Base-by-base conservation (phyloP, 371 early-diverging fungal genomes). In the Rozella allomycis region DNA sequence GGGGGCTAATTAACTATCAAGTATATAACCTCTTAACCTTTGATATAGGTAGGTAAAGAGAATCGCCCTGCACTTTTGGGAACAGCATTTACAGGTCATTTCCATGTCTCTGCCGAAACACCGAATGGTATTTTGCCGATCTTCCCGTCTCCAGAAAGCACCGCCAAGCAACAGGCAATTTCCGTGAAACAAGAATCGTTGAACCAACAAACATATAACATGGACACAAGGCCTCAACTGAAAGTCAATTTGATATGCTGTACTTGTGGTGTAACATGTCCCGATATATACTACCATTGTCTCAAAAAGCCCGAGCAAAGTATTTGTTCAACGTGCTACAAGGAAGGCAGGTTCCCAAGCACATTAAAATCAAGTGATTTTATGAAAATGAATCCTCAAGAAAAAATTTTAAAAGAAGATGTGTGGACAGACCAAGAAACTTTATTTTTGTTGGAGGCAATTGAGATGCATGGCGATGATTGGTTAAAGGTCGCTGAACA, bases 1-100 rank as follows among this genome's bases (percentile, higher is more conserved):
- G 98, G 98, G 97, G 97, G 1, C 58, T 97, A 23, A 87, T 97
- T 45, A 97, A 97, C 56, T 85, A 83, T 49, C 84, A 93, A 66
- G 87, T 84, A 52, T 38, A 33, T 34, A 29, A 9, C 39, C 31
- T 13, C 10, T 18, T 10, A 1, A 18, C 7, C 22, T 21, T 10
- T n/a, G n/a, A 12, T 7, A 17, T 45, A 81, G 81, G 72, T 76
- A 34, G 87, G 90, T 51, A 70, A 82, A 3, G 81, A 82, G 34
- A 72, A 78, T 11, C 67, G 79, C 33, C 91, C 91, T n/a, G 80
- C 86, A n/a, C 49, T 64, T 9, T 71, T 91, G 4, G 84, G 78
- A 0, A 90, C 96, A 6, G 74, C 88, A 2, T 90, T 83, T 40
- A 87, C 86, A 6, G 90, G 88, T 16, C 88, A 90, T 44, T 94